Percentiles rank a stretch among this genome's conserved stretches.
These are phyloP conservation scores for Sarocladium oryzae DNA, from an alignment of 2,329 filamentous ascomycete species.

Conservation along the genomic window DNA sequence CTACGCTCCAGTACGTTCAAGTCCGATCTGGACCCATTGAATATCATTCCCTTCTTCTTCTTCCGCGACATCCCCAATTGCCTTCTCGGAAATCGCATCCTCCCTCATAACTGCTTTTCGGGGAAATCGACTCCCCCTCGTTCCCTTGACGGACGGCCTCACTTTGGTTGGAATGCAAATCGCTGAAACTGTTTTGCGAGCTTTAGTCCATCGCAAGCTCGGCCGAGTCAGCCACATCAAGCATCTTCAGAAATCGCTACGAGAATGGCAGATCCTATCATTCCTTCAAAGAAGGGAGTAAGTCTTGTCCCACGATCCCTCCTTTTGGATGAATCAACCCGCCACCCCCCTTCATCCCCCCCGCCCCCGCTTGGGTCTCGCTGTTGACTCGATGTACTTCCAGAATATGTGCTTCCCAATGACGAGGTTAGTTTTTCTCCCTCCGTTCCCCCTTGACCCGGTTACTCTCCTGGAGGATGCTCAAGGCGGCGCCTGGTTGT, in stretches of 20 bases:
- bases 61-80: not conserved
- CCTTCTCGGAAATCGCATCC: not conserved
- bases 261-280: slow-evolving; percentile 34
- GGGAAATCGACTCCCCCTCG: not conserved
- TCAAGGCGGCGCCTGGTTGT: too few species aligned
- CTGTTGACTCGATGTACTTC: not conserved
- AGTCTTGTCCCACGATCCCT: slow-evolving; percentile 5
- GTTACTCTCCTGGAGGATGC: not conserved
- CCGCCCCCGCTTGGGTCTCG: not conserved
- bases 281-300: slow-evolving; percentile 24
- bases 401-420: slow-evolving; percentile 24
- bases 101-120: not conserved
- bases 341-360: too few species aligned
- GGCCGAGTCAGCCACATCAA: slow-evolving; percentile 27
- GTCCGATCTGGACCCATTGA: not conserved
- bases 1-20: not conserved
- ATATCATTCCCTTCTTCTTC: not conserved
- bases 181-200: not conserved
- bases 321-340: too few species aligned
- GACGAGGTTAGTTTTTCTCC: slow-evolving; percentile 24
- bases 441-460: not conserved
- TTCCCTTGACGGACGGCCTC: too few species aligned
- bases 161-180: not conserved
- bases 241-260: slow-evolving; percentile 27
- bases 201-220: slow-evolving; percentile 16